These are phyloP conservation scores for Protomyces gravidus DNA, from an alignment of 1,139 yeast species.

Conservation along the genomic window DNA sequence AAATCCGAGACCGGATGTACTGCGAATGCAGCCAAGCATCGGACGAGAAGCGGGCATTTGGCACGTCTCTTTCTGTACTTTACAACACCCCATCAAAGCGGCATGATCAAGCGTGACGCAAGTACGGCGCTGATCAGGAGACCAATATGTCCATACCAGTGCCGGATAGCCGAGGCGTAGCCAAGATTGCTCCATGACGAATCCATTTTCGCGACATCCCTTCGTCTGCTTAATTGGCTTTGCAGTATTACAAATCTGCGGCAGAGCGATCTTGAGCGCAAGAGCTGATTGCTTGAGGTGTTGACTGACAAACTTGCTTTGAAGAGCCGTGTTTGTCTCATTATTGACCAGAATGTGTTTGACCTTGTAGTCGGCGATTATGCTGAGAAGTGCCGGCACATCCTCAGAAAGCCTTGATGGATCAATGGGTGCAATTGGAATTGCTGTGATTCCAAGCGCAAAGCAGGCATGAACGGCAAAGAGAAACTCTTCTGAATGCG, in stretches of 20 bases:
- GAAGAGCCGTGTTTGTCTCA: constrained; percentile 64
- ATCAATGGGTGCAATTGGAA: constrained; percentile 76
- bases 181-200: constrained; percentile 39
- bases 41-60: constrained; percentile 70
- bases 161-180: constrained; percentile 44
- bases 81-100: constrained; percentile 71
- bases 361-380: constrained; percentile 66
- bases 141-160: constrained; percentile 62
- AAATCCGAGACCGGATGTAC: constrained; percentile 81
- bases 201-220: constrained; percentile 47
- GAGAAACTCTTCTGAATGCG: constrained; percentile 80
- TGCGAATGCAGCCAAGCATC: constrained; percentile 80
- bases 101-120: constrained; percentile 64
- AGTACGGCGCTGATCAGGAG: constrained; percentile 66
- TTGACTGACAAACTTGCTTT: constrained; percentile 63
- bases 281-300: constrained; percentile 56
- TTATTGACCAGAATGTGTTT: constrained; percentile 70
- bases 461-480: constrained; percentile 84
- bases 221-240: constrained; percentile 58
- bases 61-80: constrained; percentile 86
- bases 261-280: constrained; percentile 45
- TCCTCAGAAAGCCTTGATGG: constrained; percentile 70
- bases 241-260: constrained; percentile 62
- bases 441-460: constrained; percentile 70
- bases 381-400: constrained; percentile 60